Conservation (phyloP, 352 stramenopile genomes). For the Globisporangium nunn region DNA sequence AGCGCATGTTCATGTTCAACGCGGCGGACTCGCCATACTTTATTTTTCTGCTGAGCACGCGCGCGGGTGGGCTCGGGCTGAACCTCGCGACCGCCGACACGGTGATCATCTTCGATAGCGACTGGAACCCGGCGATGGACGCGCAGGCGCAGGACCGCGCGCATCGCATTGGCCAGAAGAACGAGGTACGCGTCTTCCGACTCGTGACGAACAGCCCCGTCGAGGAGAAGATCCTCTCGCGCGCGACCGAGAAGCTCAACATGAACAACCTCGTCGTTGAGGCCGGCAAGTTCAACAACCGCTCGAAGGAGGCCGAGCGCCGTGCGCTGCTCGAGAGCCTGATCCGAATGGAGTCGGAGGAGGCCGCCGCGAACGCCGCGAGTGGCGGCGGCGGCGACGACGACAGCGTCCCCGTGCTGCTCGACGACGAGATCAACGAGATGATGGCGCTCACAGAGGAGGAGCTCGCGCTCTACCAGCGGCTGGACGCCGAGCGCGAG, state of each 20-base stretch:
- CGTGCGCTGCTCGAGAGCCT: conserved; percentile 81
- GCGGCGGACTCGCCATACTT: conserved; percentile 88
- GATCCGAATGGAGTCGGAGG: conserved; percentile 86
- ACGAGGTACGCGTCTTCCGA: conserved; percentile 84
- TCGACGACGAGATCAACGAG: conserved; percentile 85
- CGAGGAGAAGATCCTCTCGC: conserved; percentile 85
- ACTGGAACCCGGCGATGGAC: conserved; percentile 99
- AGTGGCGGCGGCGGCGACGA: conserved; percentile 53
- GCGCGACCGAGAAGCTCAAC: conserved; percentile 88
- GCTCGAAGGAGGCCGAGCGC: conserved; percentile 80
- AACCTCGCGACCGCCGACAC: conserved; percentile 98
- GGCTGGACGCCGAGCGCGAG: conserved; percentile 57
- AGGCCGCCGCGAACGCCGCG: conserved; percentile 26
- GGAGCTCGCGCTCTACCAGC: conserved; percentile 74
- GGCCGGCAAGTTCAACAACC: conserved; percentile 86
- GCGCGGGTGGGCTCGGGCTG: conserved; percentile 95
- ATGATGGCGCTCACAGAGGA: conserved; percentile 88
- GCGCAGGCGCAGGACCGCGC: conserved; percentile 89
- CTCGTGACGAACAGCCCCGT: conserved; percentile 83
- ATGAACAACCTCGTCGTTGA: conserved; percentile 90
- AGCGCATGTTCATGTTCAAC: conserved; percentile 98
- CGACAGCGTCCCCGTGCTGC: conserved; percentile 51
- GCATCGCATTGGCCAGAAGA: conserved; percentile 90
- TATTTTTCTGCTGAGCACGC: conserved; percentile 96
- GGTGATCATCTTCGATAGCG: conserved; percentile 99